Conservation (phyloP, 768 basidiomycete species). For the Mycena leptocephala region DNA sequence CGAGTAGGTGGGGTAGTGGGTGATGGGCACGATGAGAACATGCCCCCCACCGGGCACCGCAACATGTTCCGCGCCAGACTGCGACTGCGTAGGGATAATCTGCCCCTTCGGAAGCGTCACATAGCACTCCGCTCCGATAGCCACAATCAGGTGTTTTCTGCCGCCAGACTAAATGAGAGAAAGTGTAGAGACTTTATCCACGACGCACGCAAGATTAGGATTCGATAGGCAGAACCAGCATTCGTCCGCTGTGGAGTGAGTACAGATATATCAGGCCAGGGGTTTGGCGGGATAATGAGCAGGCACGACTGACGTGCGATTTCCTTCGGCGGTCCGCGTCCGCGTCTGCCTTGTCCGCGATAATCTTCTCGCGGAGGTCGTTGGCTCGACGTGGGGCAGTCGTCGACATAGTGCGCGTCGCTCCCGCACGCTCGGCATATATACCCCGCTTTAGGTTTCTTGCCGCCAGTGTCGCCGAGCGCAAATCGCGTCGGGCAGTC, state of each 20-base stretch:
- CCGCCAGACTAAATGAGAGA: neutral
- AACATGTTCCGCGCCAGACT: constrained; percentile 54
- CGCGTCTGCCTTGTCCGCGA: constrained; percentile 43
- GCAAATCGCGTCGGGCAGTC: constrained; percentile 90
- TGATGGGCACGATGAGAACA: constrained; percentile 93
- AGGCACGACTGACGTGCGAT: constrained; percentile 76
- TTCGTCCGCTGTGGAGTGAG: constrained; percentile 76
- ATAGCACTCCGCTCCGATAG: constrained; percentile 95
- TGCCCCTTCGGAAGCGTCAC: constrained; percentile 97
- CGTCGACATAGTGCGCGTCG: constrained; percentile 88
- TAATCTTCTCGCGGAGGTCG: constrained; percentile 53
- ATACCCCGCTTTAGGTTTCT: constrained; percentile 89
- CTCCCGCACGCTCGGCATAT: constrained; percentile 94
- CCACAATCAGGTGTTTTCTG: constrained; percentile 92
- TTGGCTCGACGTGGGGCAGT: constrained; percentile 84
- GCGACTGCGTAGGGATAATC: constrained; percentile 85
- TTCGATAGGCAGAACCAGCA: constrained; percentile 99
- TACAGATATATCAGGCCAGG: constrained; percentile 11
- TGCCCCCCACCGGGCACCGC: constrained; percentile 96
- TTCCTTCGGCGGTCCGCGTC: constrained; percentile 78
- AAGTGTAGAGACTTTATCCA: neutral
- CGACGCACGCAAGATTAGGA: constrained; percentile 86
- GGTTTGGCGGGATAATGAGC: constrained; percentile 13
- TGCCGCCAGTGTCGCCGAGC: constrained; percentile 87
- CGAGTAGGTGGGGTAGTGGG: constrained; percentile 91